Base-by-base conservation (phyloP, 2,329 filamentous ascomycete species). In the Madurella mycetomatis region DNA sequence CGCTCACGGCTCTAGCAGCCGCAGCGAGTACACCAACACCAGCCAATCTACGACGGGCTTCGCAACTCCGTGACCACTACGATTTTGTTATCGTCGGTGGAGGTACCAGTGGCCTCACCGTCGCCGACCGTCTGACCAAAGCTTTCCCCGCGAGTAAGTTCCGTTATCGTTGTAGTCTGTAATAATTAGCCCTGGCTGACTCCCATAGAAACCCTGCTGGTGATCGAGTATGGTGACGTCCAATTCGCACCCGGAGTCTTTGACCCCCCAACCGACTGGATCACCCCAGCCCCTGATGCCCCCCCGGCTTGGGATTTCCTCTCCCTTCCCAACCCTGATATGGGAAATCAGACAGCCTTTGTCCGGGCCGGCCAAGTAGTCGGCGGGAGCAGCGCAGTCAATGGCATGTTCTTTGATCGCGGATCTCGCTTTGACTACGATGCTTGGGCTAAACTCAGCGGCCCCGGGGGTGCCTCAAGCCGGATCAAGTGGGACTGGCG, bases 401-500 rank as follows among this genome's bases (percentile, higher is more conserved):
- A 73, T 49, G 70, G 70, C 7, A 67, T 69, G 66, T 68, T 72
- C 61, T 69, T 72, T 49, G 70, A 73, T 54, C 66, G 71, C 15
- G 66, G 65, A 2, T 67, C 68, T 2, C 66, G 64, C 13, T 61
- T 62, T 53, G 70, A 73, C 59, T 69, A 69, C 47, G 65, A 73
- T 49, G 66, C 68, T 17, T 73, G 70, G 71, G 64, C 51, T 18
- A 54, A 64, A 19, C 57, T 62, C 17, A 58, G 61, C 30, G 42
- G 43, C 8, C 4, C 18, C 2, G 54, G 51, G n/a, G 43, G 40
- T 16, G 32, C 39, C 1, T 50, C 55, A 18, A 54, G 46, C 25
- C 42, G 16, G 8, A 58, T 64, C 25, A 64, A 62, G 3, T 73
- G 71, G 71, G 64, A 68, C 43, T 73, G 70, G 68, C 58, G 66